phyloP scores from a whole-genome alignment of 2,329 filamentous ascomycete species.

The Claviceps quebecensis region DNA sequence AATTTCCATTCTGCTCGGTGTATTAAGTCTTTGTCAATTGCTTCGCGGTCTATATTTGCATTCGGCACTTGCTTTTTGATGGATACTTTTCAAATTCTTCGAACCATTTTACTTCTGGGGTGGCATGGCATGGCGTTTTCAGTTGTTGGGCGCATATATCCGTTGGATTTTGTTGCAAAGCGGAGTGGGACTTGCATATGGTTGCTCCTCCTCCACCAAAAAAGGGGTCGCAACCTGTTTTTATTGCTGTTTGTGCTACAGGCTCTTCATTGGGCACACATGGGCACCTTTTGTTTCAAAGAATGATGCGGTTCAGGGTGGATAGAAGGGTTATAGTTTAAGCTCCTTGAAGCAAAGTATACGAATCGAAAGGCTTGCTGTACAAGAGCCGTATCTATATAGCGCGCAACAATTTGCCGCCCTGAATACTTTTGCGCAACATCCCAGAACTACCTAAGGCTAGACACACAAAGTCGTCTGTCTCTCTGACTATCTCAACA shows the following conservation, averaged over 20 bases:
- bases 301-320: not conserved
- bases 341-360: no score
- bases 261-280: not conserved
- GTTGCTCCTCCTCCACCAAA: no score
- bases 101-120: not conserved
- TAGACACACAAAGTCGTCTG: no score
- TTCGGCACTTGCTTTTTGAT: not conserved
- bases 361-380: no score
- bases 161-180: not conserved
- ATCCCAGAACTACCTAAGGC: no score
- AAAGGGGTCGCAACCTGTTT: no score
- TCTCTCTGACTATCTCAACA: no score
- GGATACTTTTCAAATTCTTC: not conserved
- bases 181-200: not conserved
- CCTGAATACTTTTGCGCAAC: no score
- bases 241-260: not conserved
- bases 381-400: no score
- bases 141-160: not conserved
- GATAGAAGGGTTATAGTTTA: no score
- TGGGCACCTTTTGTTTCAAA: not conserved
- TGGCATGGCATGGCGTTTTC: slow-evolving; percentile 6
- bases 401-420: no score
- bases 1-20: not conserved
- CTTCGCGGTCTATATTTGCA: not conserved
- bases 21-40: not conserved